phyloP scores from a whole-genome alignment of 345 rosid species.

The Populus simonii region DNA sequence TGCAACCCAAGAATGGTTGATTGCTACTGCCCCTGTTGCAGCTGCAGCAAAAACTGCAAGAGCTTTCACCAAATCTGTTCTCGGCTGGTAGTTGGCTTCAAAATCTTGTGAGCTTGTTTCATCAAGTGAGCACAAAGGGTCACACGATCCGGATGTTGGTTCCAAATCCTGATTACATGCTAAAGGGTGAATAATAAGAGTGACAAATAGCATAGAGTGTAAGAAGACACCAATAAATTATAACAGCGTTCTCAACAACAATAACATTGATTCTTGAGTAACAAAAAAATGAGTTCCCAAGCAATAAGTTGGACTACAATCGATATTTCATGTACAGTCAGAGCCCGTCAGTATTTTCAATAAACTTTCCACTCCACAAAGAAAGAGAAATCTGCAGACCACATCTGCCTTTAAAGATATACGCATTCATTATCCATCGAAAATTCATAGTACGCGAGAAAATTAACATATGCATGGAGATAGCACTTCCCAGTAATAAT shows the following conservation, averaged over 20 bases:
- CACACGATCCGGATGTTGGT: conserved; percentile 62
- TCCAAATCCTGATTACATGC: conserved; percentile 52
- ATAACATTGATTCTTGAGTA: background rate
- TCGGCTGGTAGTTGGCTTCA: conserved; percentile 67
- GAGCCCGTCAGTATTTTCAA: background rate
- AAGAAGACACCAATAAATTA: background rate
- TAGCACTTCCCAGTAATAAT: background rate
- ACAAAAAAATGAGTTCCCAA: background rate
- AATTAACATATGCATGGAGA: background rate
- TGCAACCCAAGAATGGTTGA: conserved; percentile 94
- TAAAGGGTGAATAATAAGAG: conserved; percentile 13
- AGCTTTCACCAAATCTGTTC: conserved; percentile 79
- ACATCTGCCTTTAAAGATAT: background rate
- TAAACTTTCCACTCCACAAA: background rate
- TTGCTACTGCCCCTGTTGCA: conserved; percentile 74
- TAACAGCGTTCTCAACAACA: background rate
- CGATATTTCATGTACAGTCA: background rate
- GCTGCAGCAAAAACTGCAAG: conserved; percentile 73
- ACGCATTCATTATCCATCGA: background rate
- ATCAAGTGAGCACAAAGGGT: conserved; percentile 85
- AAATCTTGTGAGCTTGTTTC: conserved; percentile 75
- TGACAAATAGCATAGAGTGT: background rate
- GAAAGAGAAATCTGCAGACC: background rate
- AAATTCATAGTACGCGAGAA: background rate
- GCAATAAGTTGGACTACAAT: background rate